These are phyloP conservation scores for Quercus tomentella DNA, from an alignment of 331 rosid genomes.

Conservation along the genomic window DNA sequence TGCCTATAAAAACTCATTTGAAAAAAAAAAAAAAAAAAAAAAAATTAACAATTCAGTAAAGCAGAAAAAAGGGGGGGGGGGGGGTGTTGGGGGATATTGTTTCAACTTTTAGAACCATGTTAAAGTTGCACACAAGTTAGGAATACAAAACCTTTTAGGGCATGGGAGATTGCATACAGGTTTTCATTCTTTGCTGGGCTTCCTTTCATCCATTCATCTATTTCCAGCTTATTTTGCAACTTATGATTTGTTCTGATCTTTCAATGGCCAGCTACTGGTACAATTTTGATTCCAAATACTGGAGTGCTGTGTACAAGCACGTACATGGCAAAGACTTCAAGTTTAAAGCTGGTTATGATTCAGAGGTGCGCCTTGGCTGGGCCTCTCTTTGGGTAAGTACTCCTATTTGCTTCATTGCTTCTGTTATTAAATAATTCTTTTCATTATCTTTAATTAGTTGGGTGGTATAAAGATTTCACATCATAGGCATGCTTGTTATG, in stretches of 20 bases:
- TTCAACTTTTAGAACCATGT: not conserved
- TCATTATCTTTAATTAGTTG: not conserved
- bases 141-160: not conserved
- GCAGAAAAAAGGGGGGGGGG: too few relatives aligned
- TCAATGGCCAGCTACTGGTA: constrained; percentile 76
- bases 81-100: not conserved
- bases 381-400: constrained; percentile 97
- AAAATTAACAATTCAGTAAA: too few relatives aligned
- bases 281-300: constrained; percentile 74
- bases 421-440: not conserved
- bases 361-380: constrained; percentile 96
- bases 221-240: not conserved
- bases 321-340: constrained; percentile 80
- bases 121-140: not conserved
- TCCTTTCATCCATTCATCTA: not conserved
- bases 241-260: not conserved
- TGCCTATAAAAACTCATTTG: too few relatives aligned
- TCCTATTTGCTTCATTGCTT: not conserved
- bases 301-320: constrained; percentile 98
- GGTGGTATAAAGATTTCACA: not conserved
- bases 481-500: not conserved
- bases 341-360: constrained; percentile 94
- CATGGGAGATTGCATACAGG: not conserved
- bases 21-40: too few relatives aligned
- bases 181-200: not conserved